phyloP scores from a whole-genome alignment of 352 stramenopile species.

The Pythium insidiosum region DNA sequence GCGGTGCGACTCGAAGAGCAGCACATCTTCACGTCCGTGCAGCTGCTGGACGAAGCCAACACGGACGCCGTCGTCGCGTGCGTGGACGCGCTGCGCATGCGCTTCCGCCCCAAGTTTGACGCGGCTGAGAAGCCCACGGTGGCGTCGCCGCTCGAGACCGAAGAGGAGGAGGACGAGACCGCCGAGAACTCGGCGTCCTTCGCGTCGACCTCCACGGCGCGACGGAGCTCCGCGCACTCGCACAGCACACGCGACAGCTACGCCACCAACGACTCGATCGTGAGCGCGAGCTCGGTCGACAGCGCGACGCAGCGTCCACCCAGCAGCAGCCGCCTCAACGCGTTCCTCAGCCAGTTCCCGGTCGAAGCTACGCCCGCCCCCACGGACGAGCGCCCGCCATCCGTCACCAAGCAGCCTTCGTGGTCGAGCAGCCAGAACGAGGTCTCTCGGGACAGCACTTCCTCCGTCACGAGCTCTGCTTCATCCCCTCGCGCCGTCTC shows the following conservation, averaged over 20 bases:
- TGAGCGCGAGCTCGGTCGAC: not conserved
- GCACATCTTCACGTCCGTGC: constrained; percentile 67
- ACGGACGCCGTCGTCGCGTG: constrained; percentile 47
- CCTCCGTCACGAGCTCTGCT: constrained; percentile 1
- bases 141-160: not conserved
- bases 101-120: constrained; percentile 33
- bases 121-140: constrained; percentile 12
- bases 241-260: too few relatives aligned
- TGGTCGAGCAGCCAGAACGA: too few relatives aligned
- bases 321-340: constrained; percentile 45
- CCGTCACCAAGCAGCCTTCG: constrained; percentile 4
- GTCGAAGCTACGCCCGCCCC: constrained; percentile 11
- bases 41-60: constrained; percentile 76
- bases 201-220: too few relatives aligned
- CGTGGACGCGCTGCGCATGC: constrained; percentile 47
- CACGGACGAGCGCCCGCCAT: constrained; percentile 3
- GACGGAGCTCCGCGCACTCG: too few relatives aligned
- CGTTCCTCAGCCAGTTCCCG: constrained; percentile 66
- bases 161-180: constrained; percentile 7
- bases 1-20: constrained; percentile 52
- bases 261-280: not conserved
- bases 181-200: not conserved
- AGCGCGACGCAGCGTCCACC: not conserved
- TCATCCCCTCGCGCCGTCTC: constrained; percentile 3
- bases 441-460: too few relatives aligned